Conservation (phyloP, 192 early-diverging fungal genomes). For the Coemansia sp. region DNA sequence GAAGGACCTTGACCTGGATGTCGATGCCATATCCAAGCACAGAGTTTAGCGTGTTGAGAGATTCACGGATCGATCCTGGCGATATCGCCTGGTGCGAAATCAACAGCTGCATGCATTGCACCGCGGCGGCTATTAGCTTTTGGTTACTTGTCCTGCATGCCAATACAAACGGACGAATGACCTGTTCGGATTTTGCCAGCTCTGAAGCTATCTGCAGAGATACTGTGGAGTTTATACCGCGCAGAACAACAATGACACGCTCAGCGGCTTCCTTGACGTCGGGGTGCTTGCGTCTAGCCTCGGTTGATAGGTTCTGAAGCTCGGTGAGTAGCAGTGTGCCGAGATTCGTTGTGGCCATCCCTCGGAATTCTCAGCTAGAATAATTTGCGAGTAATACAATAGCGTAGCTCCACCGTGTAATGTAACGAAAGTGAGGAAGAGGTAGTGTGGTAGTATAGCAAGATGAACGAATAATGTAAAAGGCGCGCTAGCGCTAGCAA, state of each 20-base stretch:
- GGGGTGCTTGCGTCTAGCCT: conserved; percentile 85
- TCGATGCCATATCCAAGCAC: conserved; percentile 71
- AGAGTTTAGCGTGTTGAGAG: conserved; percentile 70
- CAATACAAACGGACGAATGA: conserved; percentile 79
- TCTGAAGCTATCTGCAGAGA: conserved; percentile 59
- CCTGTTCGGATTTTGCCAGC: conserved; percentile 71
- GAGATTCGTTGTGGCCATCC: conserved; percentile 45
- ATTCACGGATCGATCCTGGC: conserved; percentile 57
- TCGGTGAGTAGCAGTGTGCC: conserved; percentile 66
- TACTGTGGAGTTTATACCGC: conserved; percentile 45
- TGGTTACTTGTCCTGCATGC: conserved; percentile 83
- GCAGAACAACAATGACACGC: conserved; percentile 57
- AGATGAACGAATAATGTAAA: background rate
- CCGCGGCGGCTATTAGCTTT: conserved; percentile 76
- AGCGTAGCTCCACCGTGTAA: background rate
- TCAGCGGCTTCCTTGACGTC: conserved; percentile 89
- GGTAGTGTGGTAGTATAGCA: background rate
- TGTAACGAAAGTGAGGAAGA: background rate
- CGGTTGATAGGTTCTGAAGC: conserved; percentile 78
- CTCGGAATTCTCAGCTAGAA: background rate
- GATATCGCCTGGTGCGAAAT: conserved; percentile 40
- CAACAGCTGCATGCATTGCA: conserved; percentile 75
- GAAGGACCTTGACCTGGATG: conserved; percentile 90
- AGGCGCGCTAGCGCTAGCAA: background rate
- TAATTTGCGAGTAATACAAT: background rate